phyloP scores from a whole-genome alignment of 176 grass and related monocot species.

The Canna indica region DNA sequence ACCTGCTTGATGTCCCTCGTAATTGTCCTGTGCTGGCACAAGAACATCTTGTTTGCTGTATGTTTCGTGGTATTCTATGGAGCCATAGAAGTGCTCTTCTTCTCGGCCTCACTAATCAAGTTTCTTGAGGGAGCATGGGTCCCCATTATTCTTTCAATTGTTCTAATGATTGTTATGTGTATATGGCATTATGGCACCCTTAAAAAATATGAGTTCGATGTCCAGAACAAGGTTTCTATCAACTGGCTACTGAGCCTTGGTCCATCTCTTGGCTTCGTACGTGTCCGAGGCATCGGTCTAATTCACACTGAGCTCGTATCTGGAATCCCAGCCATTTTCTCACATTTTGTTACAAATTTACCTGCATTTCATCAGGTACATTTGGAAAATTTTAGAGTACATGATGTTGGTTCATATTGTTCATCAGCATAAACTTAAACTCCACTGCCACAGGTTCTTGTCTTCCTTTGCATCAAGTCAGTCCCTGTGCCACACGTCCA shows the following conservation, averaged over 20 bases:
- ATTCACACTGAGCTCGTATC: slow-evolving; percentile 9
- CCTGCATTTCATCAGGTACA: slow-evolving; percentile 12
- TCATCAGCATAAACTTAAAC: background rate
- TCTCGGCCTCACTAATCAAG: slow-evolving; percentile 9
- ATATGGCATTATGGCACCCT: slow-evolving; percentile 19
- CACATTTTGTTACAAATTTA: slow-evolving; percentile 11
- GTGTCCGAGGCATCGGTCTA: slow-evolving; percentile 8
- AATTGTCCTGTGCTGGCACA: slow-evolving; percentile 8
- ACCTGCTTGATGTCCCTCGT: slow-evolving; percentile 18
- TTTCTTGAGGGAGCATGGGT: slow-evolving; percentile 15
- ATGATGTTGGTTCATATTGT: background rate
- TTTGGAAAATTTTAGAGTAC: background rate
- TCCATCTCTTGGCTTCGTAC: slow-evolving; percentile 1
- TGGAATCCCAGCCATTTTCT: slow-evolving; percentile 10
- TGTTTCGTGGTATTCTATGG: slow-evolving; percentile 9
- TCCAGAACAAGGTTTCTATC: slow-evolving; percentile 14
- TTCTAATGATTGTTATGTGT: slow-evolving; percentile 15
- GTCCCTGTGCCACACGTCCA: slow-evolving; percentile 6
- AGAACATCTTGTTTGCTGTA: background rate
- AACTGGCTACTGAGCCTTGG: slow-evolving; percentile 1
- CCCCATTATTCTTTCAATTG: background rate
- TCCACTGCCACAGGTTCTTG: background rate
- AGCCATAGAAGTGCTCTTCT: slow-evolving; percentile 4
- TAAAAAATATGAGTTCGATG: slow-evolving; percentile 13
- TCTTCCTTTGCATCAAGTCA: slow-evolving; percentile 19